Evolutionary conservation across 805 yeast species (phyloP), one percentile per base, ranked within the genome.

Genomic region (Candida andamanensis): DNA sequence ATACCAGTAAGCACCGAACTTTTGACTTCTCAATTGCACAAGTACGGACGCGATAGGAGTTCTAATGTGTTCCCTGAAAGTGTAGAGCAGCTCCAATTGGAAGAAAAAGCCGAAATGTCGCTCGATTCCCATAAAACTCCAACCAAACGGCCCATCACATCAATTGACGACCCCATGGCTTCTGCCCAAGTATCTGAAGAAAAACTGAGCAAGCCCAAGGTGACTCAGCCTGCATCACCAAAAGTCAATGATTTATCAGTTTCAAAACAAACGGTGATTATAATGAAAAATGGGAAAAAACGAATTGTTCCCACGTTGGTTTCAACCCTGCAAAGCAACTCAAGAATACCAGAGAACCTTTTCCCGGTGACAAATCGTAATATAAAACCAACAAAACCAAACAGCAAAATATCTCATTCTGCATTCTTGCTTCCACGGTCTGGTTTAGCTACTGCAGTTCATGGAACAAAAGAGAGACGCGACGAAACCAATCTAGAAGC

Each of bases 41-140:
- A 86, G 44, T 90, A 83, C 51, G 97, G 98, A 40, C 87, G 84
- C 2, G 95, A 85, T 40, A 72, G 87, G 35, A 96, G 89, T 42
- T 74, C 84, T 6, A 67, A 82, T 62, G 80, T 80, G 14, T 83
- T 86, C 46, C 95, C 96, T 0, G 97, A 90, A 49, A 80, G 92
- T 54, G 72, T 80, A 1, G 81, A 76, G 32, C 97, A 89, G 55
- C 63, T 90, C 35, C 52, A 61, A 4, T 59, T 90, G 15, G 96
- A 87, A 44, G 85, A 80, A 23, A 66, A 67, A 15, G 33, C 30
- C 13, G 16, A 24, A 4, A 30, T 18, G 14, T 17, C 26, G 12
- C 21, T 18, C 24, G n/a, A 19, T 21, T 20, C 17, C 27, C 6
- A 32, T 42, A 17, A 24, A 6, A 17, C 9, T 5, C 16, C 30